A percentile compares a stretch with the other conserved stretches of the same genome.
phyloP scores from a whole-genome alignment of 345 rosid species.

The Lepidium africanum region DNA sequence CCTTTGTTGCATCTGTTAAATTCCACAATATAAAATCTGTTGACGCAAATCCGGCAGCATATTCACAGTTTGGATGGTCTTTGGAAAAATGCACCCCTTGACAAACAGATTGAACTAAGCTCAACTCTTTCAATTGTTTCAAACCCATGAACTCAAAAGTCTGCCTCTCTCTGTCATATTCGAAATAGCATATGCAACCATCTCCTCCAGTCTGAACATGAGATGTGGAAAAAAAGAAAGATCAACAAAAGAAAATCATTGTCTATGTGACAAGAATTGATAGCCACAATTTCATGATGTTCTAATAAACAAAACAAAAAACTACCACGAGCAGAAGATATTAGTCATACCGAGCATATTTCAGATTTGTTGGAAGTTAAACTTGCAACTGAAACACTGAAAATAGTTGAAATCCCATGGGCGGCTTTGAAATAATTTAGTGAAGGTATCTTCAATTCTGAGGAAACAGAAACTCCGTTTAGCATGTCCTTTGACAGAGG shows the following conservation, averaged over 20 bases:
- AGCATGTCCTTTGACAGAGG: slow-evolving; percentile 52
- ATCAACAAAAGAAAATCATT: slow-evolving; percentile 8
- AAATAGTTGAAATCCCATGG: slow-evolving; percentile 88
- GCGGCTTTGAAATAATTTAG: slow-evolving; percentile 76
- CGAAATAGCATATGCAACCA: slow-evolving; percentile 91
- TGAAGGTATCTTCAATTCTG: slow-evolving; percentile 48
- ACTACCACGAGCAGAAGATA: slow-evolving; percentile 2
- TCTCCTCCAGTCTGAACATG: slow-evolving; percentile 84
- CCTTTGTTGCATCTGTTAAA: slow-evolving; percentile 70
- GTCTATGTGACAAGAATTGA: background rate
- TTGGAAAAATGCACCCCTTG: slow-evolving; percentile 24
- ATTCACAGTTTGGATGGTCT: slow-evolving; percentile 42
- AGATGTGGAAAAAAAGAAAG: slow-evolving; percentile 10
- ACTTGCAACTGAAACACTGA: slow-evolving; percentile 58
- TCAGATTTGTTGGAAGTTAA: slow-evolving; percentile 47
- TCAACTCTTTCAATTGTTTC: slow-evolving; percentile 89
- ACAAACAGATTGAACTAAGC: slow-evolving; percentile 60
- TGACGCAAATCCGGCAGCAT: slow-evolving; percentile 90
- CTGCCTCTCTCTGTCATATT: slow-evolving; percentile 50
- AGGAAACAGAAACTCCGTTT: slow-evolving; percentile 22
- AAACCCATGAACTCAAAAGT: slow-evolving; percentile 74
- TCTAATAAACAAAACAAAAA: background rate
- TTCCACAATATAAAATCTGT: slow-evolving; percentile 84
- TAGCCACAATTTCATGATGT: background rate
- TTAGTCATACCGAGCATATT: slow-evolving; percentile 63